A percentile compares a stretch with the other conserved stretches of the same genome.
Evolutionary conservation across 192 early-diverging fungal species (phyloP).

Genomic region (Entomortierella parvispora): DNA sequence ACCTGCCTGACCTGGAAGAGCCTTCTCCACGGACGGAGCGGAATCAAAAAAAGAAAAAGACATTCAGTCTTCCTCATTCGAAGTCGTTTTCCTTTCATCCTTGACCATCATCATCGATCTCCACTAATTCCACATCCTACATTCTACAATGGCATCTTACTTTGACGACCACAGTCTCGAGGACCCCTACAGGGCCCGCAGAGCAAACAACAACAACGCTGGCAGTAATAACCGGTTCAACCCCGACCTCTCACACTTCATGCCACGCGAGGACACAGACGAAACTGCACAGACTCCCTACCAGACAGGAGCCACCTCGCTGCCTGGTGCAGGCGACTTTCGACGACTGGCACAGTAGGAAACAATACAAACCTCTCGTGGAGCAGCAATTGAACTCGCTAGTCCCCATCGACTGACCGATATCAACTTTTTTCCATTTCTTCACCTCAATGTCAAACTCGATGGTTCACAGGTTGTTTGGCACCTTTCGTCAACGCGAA

Average conservation of each 20-base stretch:
- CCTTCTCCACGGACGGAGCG: too few species aligned
- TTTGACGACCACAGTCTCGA: slow-evolving; percentile 44
- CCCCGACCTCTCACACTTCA: slow-evolving; percentile 48
- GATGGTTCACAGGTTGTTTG: slow-evolving; percentile 49
- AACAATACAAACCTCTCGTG: too few species aligned
- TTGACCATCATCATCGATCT: too few species aligned
- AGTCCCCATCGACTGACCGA: too few species aligned
- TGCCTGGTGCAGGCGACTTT: slow-evolving; percentile 29
- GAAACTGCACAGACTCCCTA: neutral
- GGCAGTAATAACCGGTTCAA: slow-evolving; percentile 19
- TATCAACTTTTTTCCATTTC: too few species aligned
- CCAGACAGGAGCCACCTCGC: neutral
- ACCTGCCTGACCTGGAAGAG: too few species aligned
- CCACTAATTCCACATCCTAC: neutral
- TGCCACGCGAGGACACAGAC: slow-evolving; percentile 35
- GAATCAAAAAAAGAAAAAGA: too few species aligned
- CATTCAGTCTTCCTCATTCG: too few species aligned
- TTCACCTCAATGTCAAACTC: neutral
- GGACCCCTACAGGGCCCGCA: slow-evolving; percentile 37
- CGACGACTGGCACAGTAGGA: slow-evolving; percentile 37
- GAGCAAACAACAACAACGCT: slow-evolving; percentile 1
- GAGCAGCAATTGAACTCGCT: too few species aligned
- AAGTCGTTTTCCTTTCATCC: too few species aligned
- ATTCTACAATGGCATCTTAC: slow-evolving; percentile 26
- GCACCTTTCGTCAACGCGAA: slow-evolving; percentile 50